Evolutionary conservation across 768 basidiomycete species (phyloP).

Genomic region (Lactarius akahatsu): DNA sequence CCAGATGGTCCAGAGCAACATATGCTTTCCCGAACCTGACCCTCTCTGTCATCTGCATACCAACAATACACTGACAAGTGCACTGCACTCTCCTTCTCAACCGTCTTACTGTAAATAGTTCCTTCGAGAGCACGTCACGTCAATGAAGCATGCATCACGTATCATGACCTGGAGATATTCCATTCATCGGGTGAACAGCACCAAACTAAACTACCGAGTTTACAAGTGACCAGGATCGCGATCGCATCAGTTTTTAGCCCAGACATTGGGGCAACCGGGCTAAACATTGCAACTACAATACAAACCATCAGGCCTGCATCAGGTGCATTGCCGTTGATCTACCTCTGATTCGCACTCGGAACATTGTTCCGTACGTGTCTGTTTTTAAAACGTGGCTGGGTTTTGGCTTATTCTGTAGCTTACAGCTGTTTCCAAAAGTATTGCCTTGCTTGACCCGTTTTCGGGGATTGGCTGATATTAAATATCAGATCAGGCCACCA

Average conservation of each 20-base stretch:
- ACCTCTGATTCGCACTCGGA: conserved; percentile 14
- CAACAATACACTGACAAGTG: background rate
- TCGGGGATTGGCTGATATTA: too few relatives aligned
- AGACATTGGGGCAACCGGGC: background rate
- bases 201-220: background rate
- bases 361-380: background rate
- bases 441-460: too few relatives aligned
- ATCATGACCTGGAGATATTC: background rate
- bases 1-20: background rate
- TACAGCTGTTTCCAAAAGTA: too few relatives aligned
- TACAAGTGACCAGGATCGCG: conserved; percentile 1
- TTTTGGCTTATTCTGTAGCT: background rate
- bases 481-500: too few relatives aligned
- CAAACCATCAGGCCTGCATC: too few relatives aligned
- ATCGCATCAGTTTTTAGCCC: background rate
- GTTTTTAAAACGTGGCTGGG: background rate
- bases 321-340: conserved; percentile 23
- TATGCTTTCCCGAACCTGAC: background rate
- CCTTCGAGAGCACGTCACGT: background rate
- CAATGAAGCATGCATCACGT: background rate
- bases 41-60: background rate
- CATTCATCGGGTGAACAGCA: background rate
- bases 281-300: background rate
- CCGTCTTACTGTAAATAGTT: background rate
- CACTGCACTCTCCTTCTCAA: background rate